Evolutionary conservation across 352 stramenopile genomes (phyloP).

Genomic region (Pythium sp.): DNA sequence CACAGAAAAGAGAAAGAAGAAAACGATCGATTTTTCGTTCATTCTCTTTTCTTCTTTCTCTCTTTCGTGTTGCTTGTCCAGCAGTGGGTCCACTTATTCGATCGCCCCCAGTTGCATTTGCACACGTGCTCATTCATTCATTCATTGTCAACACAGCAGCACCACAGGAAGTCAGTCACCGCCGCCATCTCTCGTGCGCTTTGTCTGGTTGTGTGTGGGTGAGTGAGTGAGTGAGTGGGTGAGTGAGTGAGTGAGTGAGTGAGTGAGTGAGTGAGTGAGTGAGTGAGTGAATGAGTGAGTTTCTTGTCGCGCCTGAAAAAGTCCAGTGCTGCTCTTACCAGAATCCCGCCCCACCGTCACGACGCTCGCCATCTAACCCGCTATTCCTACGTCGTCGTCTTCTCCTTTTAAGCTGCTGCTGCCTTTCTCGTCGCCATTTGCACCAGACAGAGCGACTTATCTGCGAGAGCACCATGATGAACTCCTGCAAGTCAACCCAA

Average conservation of each 20-base stretch:
- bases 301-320: background rate
- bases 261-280: background rate
- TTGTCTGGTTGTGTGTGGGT: background rate
- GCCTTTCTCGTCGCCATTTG: background rate
- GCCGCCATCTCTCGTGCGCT: background rate
- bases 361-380: background rate
- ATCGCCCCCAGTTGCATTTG: background rate
- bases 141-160: background rate
- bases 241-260: background rate
- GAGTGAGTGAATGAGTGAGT: background rate
- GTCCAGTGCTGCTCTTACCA: background rate
- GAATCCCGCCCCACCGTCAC: background rate
- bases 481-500: background rate
- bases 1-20: background rate
- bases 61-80: background rate
- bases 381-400: background rate
- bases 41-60: background rate
- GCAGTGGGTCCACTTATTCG: background rate
- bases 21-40: background rate
- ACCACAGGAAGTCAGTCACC: no score
- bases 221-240: background rate
- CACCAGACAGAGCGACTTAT: background rate
- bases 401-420: background rate
- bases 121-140: background rate
- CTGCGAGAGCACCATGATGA: constrained; percentile 1